Evolutionary conservation across 2,329 filamentous ascomycete genomes (phyloP).

Genomic region (Dactylella cylindrospora): DNA sequence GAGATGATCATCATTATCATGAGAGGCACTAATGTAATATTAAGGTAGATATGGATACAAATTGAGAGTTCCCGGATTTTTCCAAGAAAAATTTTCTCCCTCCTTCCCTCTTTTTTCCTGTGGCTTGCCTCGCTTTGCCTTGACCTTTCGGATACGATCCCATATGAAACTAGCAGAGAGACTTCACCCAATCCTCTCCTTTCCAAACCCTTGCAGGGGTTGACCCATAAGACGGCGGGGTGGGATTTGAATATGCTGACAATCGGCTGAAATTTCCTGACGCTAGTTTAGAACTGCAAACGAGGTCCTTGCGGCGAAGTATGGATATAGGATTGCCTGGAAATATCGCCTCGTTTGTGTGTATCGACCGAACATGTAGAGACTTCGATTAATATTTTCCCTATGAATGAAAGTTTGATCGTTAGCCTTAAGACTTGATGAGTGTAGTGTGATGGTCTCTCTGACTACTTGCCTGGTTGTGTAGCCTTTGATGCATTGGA

Average conservation of each 20-base stretch:
- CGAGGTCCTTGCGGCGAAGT: conserved; percentile 19
- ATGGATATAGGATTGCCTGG: too few relatives aligned
- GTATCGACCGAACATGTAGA: too few relatives aligned
- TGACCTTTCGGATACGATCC: conserved; percentile 11
- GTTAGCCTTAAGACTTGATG: too few relatives aligned
- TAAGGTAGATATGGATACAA: conserved; percentile 13
- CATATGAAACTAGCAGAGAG: conserved; percentile 21
- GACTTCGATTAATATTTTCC: too few relatives aligned
- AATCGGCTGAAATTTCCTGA: conserved; percentile 23
- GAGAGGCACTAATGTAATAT: conserved; percentile 19
- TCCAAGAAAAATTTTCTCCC: conserved; percentile 11
- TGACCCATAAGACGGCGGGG: conserved; percentile 19
- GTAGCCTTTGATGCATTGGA: neutral
- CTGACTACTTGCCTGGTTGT: neutral
- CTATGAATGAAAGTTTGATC: too few relatives aligned
- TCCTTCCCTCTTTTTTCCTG: conserved; percentile 19
- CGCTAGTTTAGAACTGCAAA: conserved; percentile 11
- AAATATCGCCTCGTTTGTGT: too few relatives aligned
- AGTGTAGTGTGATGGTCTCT: neutral
- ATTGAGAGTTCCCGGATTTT: too few relatives aligned
- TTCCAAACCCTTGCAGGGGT: conserved; percentile 24
- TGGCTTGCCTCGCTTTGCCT: conserved; percentile 42
- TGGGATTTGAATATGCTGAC: conserved; percentile 27
- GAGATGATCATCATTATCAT: conserved; percentile 40
- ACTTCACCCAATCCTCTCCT: conserved; percentile 25